A percentile compares a stretch with the other conserved stretches of the same genome.
Conservation (phyloP, 1,284 basidiomycete species). For the Trichosporon sp. region DNA sequence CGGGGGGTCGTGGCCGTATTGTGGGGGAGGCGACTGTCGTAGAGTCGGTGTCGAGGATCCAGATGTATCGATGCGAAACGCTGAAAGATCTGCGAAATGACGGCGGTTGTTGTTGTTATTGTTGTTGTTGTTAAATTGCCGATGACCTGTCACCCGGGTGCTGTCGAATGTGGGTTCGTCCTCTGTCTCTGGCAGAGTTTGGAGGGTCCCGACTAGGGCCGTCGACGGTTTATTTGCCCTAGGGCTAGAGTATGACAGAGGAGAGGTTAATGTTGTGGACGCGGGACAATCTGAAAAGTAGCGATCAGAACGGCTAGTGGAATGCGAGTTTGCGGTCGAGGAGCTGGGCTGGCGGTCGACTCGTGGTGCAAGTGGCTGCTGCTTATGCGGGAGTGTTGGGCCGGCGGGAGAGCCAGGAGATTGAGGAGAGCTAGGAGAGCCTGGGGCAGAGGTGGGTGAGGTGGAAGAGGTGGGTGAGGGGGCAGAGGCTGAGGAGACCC, state of each 20-base stretch:
- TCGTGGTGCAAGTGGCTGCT: background rate
- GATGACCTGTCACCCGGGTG: slow-evolving; percentile 4
- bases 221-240: background rate
- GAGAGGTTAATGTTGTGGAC: slow-evolving; percentile 9
- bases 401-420: background rate
- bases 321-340: slow-evolving; percentile 1
- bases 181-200: slow-evolving; percentile 7
- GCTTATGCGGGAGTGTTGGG: background rate
- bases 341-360: background rate
- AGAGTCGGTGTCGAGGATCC: background rate
- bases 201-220: slow-evolving; percentile 7
- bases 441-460: background rate
- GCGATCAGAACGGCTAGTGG: background rate
- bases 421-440: too few species aligned
- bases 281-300: slow-evolving; percentile 15
- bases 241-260: background rate
- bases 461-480: background rate
- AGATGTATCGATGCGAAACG: background rate
- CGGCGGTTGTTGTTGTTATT: slow-evolving; percentile 14
- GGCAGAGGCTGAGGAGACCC: background rate
- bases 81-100: slow-evolving; percentile 1
- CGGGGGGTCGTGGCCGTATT: background rate
- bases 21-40: background rate
- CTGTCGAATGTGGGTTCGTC: background rate
- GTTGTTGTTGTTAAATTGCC: slow-evolving; percentile 16